These are phyloP conservation scores for Yamagishiella unicocca DNA, from an alignment of 139 green algal genomes.

Conservation along the genomic window DNA sequence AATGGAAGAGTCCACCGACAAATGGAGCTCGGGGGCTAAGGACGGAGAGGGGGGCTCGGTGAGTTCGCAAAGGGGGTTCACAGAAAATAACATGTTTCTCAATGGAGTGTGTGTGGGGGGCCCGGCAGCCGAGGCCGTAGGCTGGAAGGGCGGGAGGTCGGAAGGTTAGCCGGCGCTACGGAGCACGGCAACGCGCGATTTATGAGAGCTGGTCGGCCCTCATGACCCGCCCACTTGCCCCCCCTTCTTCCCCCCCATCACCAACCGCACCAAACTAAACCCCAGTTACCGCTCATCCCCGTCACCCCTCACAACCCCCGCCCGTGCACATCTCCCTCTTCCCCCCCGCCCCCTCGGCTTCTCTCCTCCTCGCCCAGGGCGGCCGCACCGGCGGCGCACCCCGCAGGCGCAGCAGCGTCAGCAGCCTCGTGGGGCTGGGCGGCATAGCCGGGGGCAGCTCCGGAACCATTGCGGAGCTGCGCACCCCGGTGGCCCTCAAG, in stretches of 20 bases:
- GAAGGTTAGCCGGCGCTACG: no score
- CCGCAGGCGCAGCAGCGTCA: neutral
- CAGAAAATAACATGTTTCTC: neutral
- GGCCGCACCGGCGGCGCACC: neutral
- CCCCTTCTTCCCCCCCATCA: no score
- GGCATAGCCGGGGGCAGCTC: neutral
- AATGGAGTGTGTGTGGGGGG: no score
- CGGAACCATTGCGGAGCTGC: slow-evolving; percentile 22
- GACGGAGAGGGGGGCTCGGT: no score
- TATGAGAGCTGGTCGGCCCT: no score
- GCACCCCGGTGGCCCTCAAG: slow-evolving; percentile 40
- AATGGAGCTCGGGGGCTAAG: neutral
- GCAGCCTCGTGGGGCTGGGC: neutral
- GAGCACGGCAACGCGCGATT: no score
- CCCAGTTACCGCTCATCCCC: neutral
- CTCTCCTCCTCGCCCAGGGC: neutral
- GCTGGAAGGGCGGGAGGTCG: no score
- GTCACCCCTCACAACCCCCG: neutral
- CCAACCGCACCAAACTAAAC: neutral
- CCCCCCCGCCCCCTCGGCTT: neutral
- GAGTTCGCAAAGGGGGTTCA: neutral
- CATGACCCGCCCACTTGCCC: no score
- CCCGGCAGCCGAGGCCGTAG: no score
- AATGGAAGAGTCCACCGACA: slow-evolving; percentile 6
- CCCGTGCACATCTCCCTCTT: neutral